Conservation (phyloP, 2,329 filamentous ascomycete species). For the Furcasterigmium sp. region DNA sequence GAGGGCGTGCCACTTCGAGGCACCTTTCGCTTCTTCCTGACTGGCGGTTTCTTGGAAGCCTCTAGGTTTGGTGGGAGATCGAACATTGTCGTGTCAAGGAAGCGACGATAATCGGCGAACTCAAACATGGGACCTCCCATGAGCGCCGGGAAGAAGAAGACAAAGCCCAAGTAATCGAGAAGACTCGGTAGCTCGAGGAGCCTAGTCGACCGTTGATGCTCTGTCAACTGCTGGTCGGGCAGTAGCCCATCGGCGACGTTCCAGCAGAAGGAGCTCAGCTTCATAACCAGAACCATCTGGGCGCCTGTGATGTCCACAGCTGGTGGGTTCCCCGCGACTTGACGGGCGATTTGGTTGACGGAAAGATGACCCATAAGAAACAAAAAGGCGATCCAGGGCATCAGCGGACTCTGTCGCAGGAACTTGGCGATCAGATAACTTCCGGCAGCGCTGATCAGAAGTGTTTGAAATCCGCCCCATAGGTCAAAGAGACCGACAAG, state of each 20-base stretch:
- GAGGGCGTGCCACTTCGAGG: constrained; percentile 87
- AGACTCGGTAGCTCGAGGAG: constrained; percentile 68
- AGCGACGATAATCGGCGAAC: constrained; percentile 84
- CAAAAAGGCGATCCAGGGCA: constrained; percentile 95
- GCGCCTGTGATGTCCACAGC: constrained; percentile 85
- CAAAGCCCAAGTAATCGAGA: constrained; percentile 82
- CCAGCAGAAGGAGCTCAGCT: constrained; percentile 95
- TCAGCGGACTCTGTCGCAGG: constrained; percentile 74
- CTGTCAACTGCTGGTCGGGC: constrained; percentile 72
- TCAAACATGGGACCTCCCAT: constrained; percentile 92
- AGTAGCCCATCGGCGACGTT: constrained; percentile 91
- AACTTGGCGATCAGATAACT: constrained; percentile 81
- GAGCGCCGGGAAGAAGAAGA: constrained; percentile 90
- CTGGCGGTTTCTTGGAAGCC: constrained; percentile 77
- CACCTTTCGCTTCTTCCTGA: constrained; percentile 85
- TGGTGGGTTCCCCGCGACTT: constrained; percentile 61
- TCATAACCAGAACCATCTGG: constrained; percentile 99
- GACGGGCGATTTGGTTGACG: constrained; percentile 78
- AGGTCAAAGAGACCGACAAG: constrained; percentile 89
- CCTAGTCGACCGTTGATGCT: constrained; percentile 78
- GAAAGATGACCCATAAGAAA: constrained; percentile 97
- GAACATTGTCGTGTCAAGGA: constrained; percentile 94
- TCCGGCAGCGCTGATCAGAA: constrained; percentile 72
- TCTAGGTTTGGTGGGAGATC: constrained; percentile 77
- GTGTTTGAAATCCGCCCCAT: constrained; percentile 76